Evolutionary conservation across 164 flowering plant genomes (phyloP).

Genomic region (Stephania cephalantha): DNA sequence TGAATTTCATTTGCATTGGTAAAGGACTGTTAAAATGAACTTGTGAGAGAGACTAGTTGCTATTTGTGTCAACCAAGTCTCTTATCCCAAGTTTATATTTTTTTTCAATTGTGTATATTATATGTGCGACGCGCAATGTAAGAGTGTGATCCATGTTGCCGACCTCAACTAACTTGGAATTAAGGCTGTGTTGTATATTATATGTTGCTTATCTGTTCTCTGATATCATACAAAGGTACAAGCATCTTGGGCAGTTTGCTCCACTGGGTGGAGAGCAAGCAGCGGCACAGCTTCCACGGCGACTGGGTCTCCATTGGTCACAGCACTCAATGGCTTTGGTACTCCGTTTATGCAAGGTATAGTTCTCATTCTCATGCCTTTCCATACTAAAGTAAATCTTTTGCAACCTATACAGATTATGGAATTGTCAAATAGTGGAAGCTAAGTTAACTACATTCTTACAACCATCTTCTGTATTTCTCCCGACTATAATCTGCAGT

Average conservation of each 20-base stretch:
- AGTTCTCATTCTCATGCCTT: neutral
- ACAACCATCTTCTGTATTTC: neutral
- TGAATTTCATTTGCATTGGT: neutral
- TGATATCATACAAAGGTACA: slow-evolving; percentile 42
- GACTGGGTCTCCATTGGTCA: slow-evolving; percentile 95
- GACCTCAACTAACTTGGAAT: too few relatives aligned
- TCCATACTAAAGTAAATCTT: neutral
- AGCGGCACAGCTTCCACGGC: slow-evolving; percentile 91
- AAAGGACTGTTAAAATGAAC: neutral
- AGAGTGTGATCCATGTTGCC: too few relatives aligned
- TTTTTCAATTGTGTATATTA: neutral
- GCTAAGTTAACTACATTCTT: neutral
- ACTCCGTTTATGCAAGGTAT: slow-evolving; percentile 93
- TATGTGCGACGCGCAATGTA: too few relatives aligned
- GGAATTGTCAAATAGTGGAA: neutral
- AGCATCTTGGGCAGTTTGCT: slow-evolving; percentile 92
- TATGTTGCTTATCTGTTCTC: neutral
- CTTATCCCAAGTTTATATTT: neutral
- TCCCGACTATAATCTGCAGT: slow-evolving; percentile 29
- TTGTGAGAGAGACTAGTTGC: neutral
- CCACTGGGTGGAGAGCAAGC: slow-evolving; percentile 95
- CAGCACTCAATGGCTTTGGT: slow-evolving; percentile 94
- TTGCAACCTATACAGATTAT: neutral
- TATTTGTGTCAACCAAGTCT: neutral
- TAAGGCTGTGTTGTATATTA: too few relatives aligned